phyloP scores from a whole-genome alignment of 495 filamentous ascomycete species.

The Penicillium manginii region DNA sequence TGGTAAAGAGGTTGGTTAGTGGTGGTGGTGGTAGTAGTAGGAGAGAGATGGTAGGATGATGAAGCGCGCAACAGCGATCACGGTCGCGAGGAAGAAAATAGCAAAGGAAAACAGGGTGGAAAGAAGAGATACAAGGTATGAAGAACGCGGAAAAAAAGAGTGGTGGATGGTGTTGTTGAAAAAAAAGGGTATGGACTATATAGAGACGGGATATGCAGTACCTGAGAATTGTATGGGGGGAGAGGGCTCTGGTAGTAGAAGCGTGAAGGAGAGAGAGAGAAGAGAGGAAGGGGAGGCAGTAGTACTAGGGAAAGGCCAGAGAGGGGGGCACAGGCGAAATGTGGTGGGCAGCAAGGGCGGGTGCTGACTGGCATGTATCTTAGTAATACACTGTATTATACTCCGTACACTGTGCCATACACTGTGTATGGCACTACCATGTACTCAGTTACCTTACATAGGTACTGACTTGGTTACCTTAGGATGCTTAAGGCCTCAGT shows the following conservation, averaged over 20 bases:
- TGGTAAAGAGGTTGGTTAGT: too few relatives aligned
- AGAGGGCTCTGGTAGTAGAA: slow-evolving; percentile 62
- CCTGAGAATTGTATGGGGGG: slow-evolving; percentile 58
- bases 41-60: slow-evolving; percentile 5
- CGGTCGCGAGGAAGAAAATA: slow-evolving; percentile 29
- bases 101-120: slow-evolving; percentile 17
- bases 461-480: too few relatives aligned
- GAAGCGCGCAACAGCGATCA: slow-evolving; percentile 15
- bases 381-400: not conserved
- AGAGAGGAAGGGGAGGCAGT: slow-evolving; percentile 49
- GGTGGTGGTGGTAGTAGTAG: too few relatives aligned
- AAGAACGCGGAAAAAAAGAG: slow-evolving; percentile 26
- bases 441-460: too few relatives aligned
- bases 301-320: slow-evolving; percentile 66
- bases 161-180: slow-evolving; percentile 23
- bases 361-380: slow-evolving; percentile 30
- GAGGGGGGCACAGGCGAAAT: slow-evolving; percentile 27
- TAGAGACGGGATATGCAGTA: slow-evolving; percentile 45
- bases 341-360: slow-evolving; percentile 24
- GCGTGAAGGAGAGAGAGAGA: slow-evolving; percentile 56
- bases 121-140: slow-evolving; percentile 20
- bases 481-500: too few relatives aligned
- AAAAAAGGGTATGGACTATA: slow-evolving; percentile 32
- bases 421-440: too few relatives aligned
- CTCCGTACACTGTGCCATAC: slow-evolving; percentile 3